These are phyloP conservation scores for Ilyonectria mors-panacis DNA, from an alignment of 2,329 filamentous ascomycete genomes.

Conservation along the genomic window DNA sequence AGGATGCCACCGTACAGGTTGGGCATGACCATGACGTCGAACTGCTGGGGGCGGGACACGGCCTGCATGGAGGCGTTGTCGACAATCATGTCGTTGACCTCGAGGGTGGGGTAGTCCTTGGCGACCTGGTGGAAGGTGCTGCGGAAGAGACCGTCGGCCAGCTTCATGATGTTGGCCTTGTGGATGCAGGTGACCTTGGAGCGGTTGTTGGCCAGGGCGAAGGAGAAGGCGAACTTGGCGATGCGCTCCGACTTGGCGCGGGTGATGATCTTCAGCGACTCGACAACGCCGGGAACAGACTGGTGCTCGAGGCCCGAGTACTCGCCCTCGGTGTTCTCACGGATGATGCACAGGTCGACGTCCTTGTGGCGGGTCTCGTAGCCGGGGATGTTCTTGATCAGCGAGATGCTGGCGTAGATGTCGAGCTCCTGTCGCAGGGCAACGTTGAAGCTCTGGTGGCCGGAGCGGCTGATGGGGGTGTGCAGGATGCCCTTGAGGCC, in stretches of 20 bases:
- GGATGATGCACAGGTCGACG: constrained; percentile 99
- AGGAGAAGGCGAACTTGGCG: constrained; percentile 98
- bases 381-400: constrained; percentile 99
- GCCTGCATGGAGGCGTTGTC: constrained; percentile 99
- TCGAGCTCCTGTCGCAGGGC: constrained; percentile 99
- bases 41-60: constrained; percentile 95
- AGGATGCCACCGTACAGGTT: constrained; percentile 99
- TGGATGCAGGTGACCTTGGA: constrained; percentile 99
- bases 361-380: constrained; percentile 98
- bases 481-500: constrained; percentile 99
- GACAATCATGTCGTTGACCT: constrained; percentile 99
- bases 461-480: constrained; percentile 95
- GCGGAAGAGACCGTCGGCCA: constrained; percentile 98
- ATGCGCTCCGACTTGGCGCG: constrained; percentile 99
- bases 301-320: constrained; percentile 99
- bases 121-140: constrained; percentile 95
- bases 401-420: constrained; percentile 97
- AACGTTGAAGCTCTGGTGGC: constrained; percentile 99
- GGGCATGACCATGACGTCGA: constrained; percentile 99
- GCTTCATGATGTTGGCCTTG: constrained; percentile 99
- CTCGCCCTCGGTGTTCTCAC: constrained; percentile 99
- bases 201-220: constrained; percentile 97
- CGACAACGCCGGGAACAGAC: constrained; percentile 94
- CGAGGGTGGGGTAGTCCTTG: constrained; percentile 94
- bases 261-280: constrained; percentile 99